Evolutionary conservation across 2,329 filamentous ascomycete species (phyloP), one percentile per base, ranked within the genome.

Genomic region (Didymellaceae sp.): DNA sequence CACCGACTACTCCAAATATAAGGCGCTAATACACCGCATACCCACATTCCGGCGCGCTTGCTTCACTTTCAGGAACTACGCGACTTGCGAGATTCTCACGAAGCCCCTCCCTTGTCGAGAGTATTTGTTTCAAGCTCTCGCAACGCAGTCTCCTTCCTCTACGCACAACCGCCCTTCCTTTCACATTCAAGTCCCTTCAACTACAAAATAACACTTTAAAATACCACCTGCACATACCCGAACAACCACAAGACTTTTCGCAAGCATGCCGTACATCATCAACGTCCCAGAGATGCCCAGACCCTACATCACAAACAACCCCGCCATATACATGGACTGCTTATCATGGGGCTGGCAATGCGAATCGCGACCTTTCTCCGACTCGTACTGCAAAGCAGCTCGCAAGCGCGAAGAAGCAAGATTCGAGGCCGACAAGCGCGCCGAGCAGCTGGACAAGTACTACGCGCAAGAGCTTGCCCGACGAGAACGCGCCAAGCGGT

Each of bases 261-360:
- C 11, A 21, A 52, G 8, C 6, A 65, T 65, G 62, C 60, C 62
- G 3, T 65, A 65, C 48, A 53, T 65, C 22, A 61, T 63, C 42
- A 45, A 54, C 26, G 52, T 54, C 5, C 60, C 58, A 3, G 33
- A 26, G 13, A 47, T 45, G 20, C 52, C 52, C n/a, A 53, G 53
- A 4, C 51, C 54, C 10, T 65, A 55, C 43, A 50, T 64, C 35
- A 61, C 57, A 33, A 60, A 63, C 34, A 53, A 63, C 33, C 54
- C 56, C 1, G 44, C 26, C n/a, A 61, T 66, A 31, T 63, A 54
- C 43, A 52, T 66, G 18, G 59, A 64, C 35, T 55, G 47, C 17
- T 33, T 40, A 9, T 26, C 45, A 2, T 63, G 57, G 48, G 46
- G 55, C 13, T 63, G 59, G 56, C 17, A 35, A 3, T 54, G 51